A percentile compares a stretch with the other conserved stretches of the same genome.
phyloP scores from a whole-genome alignment of 345 rosid species.

The Citrus medica region DNA sequence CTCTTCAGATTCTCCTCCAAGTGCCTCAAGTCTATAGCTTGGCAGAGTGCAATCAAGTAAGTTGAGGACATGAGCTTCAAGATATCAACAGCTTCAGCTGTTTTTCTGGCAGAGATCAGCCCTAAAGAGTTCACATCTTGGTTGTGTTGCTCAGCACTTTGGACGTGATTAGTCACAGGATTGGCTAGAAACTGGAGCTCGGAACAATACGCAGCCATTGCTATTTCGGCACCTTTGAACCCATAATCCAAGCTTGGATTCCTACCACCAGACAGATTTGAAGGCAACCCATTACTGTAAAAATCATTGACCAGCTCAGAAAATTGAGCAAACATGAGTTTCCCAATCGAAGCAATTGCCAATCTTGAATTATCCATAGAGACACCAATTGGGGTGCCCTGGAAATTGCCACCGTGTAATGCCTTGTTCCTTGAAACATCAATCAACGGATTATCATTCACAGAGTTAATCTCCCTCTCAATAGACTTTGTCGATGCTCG shows the following conservation, averaged over 20 bases:
- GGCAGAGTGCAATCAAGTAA: slow-evolving; percentile 39
- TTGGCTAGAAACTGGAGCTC: slow-evolving; percentile 66
- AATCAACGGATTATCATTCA: slow-evolving; percentile 48
- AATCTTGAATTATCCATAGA: slow-evolving; percentile 69
- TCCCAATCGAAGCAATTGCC: slow-evolving; percentile 65
- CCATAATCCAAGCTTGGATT: slow-evolving; percentile 47
- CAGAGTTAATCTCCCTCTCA: slow-evolving; percentile 68
- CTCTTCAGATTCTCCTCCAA: slow-evolving; percentile 37
- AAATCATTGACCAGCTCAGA: slow-evolving; percentile 47
- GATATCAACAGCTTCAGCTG: slow-evolving; percentile 49
- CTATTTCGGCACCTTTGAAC: slow-evolving; percentile 41
- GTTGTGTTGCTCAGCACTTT: slow-evolving; percentile 66
- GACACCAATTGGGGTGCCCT: slow-evolving; percentile 70
- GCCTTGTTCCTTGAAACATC: slow-evolving; percentile 47
- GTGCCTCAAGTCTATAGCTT: slow-evolving; percentile 41
- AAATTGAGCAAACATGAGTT: slow-evolving; percentile 58
- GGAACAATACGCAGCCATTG: slow-evolving; percentile 56
- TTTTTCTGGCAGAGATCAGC: slow-evolving; percentile 38
- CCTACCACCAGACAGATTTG: slow-evolving; percentile 38
- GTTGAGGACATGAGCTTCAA: slow-evolving; percentile 59
- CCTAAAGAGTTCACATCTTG: slow-evolving; percentile 73
- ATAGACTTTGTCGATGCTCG: slow-evolving; percentile 49
- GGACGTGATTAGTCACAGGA: slow-evolving; percentile 66
- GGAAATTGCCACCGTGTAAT: slow-evolving; percentile 55
- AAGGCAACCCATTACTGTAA: slow-evolving; percentile 51